These are phyloP conservation scores for Phytophthora fragariaefolia DNA, from an alignment of 352 stramenopile genomes.

Conservation along the genomic window DNA sequence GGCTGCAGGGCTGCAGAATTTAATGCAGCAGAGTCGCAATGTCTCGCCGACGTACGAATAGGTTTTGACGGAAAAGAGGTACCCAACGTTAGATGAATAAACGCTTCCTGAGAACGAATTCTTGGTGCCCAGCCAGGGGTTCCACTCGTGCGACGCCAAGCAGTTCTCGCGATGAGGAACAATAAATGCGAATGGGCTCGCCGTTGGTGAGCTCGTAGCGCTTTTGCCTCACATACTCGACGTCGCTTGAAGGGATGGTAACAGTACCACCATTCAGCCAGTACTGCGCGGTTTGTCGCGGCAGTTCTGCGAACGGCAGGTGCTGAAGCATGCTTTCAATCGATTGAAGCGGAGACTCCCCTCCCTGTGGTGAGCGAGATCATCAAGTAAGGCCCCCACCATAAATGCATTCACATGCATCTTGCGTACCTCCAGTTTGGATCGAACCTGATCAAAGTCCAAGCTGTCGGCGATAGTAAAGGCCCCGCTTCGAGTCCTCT, in stretches of 20 bases:
- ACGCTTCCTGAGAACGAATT: conserved; percentile 68
- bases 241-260: conserved; percentile 35
- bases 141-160: conserved; percentile 71
- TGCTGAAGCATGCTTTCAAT: conserved; percentile 73
- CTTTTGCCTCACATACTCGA: conserved; percentile 30
- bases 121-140: conserved; percentile 27
- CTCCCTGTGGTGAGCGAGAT: conserved; percentile 33
- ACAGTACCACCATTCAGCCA: conserved; percentile 64
- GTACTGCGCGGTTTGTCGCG: conserved; percentile 31
- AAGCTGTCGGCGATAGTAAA: conserved; percentile 64
- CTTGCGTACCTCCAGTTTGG: conserved; percentile 41
- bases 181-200: conserved; percentile 66
- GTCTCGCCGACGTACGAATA: conserved; percentile 39
- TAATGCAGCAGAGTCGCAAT: conserved; percentile 70
- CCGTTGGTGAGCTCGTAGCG: conserved; percentile 36
- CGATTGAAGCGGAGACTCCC: conserved; percentile 45
- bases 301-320: conserved; percentile 53
- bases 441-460: conserved; percentile 62
- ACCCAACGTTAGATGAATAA: conserved; percentile 58
- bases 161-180: conserved; percentile 36
- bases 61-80: conserved; percentile 24
- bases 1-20: conserved; percentile 81
- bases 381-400: not conserved
- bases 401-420: not conserved
- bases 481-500: conserved; percentile 67